phyloP scores from a whole-genome alignment of 1,284 basidiomycete genomes.

The Puccinia polysora region DNA sequence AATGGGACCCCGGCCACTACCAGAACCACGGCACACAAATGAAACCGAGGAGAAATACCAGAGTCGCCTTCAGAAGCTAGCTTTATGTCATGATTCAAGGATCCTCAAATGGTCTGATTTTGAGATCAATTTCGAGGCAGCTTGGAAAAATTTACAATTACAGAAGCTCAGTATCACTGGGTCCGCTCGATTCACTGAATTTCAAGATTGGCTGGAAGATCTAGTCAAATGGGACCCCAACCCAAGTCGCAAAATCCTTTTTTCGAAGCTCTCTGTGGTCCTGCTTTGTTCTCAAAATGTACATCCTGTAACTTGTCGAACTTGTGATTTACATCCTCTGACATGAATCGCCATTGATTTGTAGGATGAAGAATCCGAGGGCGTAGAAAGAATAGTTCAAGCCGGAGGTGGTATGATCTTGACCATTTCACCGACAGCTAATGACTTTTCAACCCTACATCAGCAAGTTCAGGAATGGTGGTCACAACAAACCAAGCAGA shows the following conservation, averaged over 20 bases:
- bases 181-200: background rate
- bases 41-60: conserved; percentile 10
- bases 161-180: background rate
- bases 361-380: conserved; percentile 1
- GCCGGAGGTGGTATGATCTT: conserved; percentile 1
- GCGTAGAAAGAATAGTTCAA: conserved; percentile 8
- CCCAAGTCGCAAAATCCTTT: background rate
- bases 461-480: conserved; percentile 19
- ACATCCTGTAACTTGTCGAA: background rate
- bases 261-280: conserved; percentile 2
- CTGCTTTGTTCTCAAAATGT: conserved; percentile 9
- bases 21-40: background rate
- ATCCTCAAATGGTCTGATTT: conserved; percentile 5
- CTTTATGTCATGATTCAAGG: background rate
- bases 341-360: background rate
- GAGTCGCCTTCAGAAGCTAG: background rate
- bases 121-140: conserved; percentile 7
- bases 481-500: background rate
- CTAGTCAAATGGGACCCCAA: conserved; percentile 14
- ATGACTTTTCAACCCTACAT: background rate
- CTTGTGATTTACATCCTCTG: background rate
- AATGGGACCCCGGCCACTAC: background rate
- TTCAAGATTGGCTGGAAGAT: conserved; percentile 12
- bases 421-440: background rate
- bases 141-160: conserved; percentile 4